Conservation (phyloP, 345 rosid genomes). For the Lepidium sativum region DNA sequence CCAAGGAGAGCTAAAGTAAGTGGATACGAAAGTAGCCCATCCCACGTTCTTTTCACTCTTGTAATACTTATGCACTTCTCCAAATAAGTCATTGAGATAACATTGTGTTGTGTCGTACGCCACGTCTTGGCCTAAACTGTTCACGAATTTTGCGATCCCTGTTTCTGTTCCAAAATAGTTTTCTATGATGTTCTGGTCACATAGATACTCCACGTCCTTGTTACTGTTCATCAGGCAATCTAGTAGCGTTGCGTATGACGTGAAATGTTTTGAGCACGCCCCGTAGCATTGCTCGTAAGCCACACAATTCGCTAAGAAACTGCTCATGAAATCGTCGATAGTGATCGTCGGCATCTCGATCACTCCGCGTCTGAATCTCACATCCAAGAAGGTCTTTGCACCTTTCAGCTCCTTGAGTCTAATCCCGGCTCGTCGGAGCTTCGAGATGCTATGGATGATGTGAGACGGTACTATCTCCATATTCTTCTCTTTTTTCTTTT, state of each 20-base stretch:
- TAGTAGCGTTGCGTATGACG: constrained; percentile 58
- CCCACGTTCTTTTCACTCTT: constrained; percentile 42
- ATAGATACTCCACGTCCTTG: constrained; percentile 57
- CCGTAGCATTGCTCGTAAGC: constrained; percentile 75
- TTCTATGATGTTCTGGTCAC: constrained; percentile 52
- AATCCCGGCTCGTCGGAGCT: constrained; percentile 62
- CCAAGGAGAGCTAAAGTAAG: constrained; percentile 79
- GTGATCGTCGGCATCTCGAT: constrained; percentile 66
- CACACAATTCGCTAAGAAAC: constrained; percentile 60
- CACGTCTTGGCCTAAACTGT: constrained; percentile 57
- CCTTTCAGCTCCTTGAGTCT: constrained; percentile 23
- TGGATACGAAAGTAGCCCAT: constrained; percentile 58
- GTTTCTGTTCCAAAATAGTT: constrained; percentile 62
- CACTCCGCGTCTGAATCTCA: constrained; percentile 43
- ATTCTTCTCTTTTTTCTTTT: background rate
- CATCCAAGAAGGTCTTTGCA: constrained; percentile 45
- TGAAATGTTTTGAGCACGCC: constrained; percentile 49
- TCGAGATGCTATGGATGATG: constrained; percentile 53
- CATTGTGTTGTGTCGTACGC: constrained; percentile 56
- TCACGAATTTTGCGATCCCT: constrained; percentile 51
- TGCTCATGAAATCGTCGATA: constrained; percentile 64
- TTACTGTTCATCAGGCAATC: constrained; percentile 53
- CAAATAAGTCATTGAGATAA: constrained; percentile 44
- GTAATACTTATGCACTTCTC: constrained; percentile 49
- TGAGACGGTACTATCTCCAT: constrained; percentile 23